Evolutionary conservation across 805 yeast species (phyloP), one percentile per base, ranked within the genome.

Genomic region (Metschnikowia baotianmanensis): DNA sequence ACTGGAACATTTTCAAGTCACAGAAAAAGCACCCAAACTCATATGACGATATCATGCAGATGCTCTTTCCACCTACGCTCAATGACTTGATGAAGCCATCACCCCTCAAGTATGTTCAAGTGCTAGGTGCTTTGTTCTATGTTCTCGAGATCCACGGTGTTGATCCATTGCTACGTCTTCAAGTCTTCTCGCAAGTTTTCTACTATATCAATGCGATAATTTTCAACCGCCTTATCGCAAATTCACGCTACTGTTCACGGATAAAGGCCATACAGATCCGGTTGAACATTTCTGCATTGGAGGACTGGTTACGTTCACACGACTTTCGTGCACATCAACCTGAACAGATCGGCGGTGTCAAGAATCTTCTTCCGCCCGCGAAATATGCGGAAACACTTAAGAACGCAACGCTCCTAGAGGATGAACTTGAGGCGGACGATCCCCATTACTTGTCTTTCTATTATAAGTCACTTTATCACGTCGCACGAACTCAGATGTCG

Each of bases 251-350:
- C 50, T 71, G 85, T 36, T 78, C 96, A 1, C 75, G 99, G 44
- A 75, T 87, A 0, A 78, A 82, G 47, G 98, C 97, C 0, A 79
- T 93, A 62, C 98, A 93, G 58, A 82, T 93, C 33, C 71, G 97
- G 40, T 74, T 93, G 40, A 93, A 93, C 53, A 55, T 93, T 8
- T 88, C 96, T 0, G 76, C 85, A 5, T 64, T 93, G 31, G 97
- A 93, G 61, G 96, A 93, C 56, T 93, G 99, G 99, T 76, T 91
- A 22, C 76, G 95, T 45, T 71, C 78, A 5, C 83, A 82, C 51
- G 78, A 80, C 53, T 67, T 75, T 49, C 69, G 70, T 21, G 77
- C 59, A 4, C 56, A 44, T 33, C 53, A 51, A 32, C 67, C 69
- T 1, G 71, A 65, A 5, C 43, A 16, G 5, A 43, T 60, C 22